Base-by-base conservation (phyloP, 2,329 filamentous ascomycete genomes). In the Trichoderma sp. region DNA sequence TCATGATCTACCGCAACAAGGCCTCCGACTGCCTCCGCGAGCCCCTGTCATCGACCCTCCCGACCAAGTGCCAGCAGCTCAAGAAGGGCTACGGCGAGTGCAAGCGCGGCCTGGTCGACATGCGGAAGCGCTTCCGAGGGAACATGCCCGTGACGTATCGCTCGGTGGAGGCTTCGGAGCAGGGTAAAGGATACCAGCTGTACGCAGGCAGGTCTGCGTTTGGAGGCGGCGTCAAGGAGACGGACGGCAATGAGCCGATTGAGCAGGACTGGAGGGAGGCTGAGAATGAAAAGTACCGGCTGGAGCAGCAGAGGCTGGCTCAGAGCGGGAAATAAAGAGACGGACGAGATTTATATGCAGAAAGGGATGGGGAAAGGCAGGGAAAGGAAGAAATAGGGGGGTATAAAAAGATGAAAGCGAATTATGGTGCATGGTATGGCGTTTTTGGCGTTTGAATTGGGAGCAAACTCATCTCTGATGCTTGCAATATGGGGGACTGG, bases 101-200 rank as follows among this genome's bases (percentile, higher is more conserved):
- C 88, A 97, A 97, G 79, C 92, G 95, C 75, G 96, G 96, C 75
- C 90, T 97, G 90, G 92, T 98, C 77, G 96, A 99, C 82, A 99
- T 99, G 96, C 93, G 96, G 81, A 98, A 98, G 85, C 92, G 96
- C 39, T 98, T 99, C 83, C 90, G 96, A 71, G 96, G 96, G 72
- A 98, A 98, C 84, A 90, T 94, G 81, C 94, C 96, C 69, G 91
- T 97, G 75, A 86, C 89, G 28, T 89, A 92, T 75, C 86, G 84
- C 78, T 83, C 86, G 72, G 83, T 90, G 77, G 86, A 76, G 67
- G 81, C 74, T 1, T 24, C 88, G 71, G 90, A 93, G 76, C 84
- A 60, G 18, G 69, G 69, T 12, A 86, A 85, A 70, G 87, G 88
- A 4, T 89, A 90, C 79, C 91, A 96, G 84, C 82, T 97, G 75